A percentile compares a stretch with the other conserved stretches of the same genome.
These are phyloP conservation scores for Trypanosoma cruzi DNA, from an alignment of 208 protist species.

Conservation along the genomic window DNA sequence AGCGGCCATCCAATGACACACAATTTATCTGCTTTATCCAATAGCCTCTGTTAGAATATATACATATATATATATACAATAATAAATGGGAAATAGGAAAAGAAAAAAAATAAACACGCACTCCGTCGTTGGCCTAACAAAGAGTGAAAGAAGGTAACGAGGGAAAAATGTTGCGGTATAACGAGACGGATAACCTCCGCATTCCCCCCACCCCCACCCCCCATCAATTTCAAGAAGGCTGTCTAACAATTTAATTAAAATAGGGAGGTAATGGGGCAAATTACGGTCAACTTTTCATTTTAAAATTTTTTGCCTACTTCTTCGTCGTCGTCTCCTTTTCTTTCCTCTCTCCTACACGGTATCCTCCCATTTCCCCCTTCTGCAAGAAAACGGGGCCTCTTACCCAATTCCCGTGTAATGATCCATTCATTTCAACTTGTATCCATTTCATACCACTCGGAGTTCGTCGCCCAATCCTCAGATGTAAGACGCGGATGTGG, in stretches of 20 bases:
- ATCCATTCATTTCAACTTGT: conserved; percentile 1
- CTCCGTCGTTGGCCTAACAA: background rate
- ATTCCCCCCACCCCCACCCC: background rate
- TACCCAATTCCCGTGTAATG: background rate
- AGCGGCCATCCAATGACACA: background rate
- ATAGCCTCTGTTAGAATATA: no score
- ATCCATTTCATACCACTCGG: conserved; percentile 38
- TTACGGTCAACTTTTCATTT: no score
- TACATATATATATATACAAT: no score
- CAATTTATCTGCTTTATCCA: conserved; percentile 5
- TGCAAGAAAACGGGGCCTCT: no score
- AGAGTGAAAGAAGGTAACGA: background rate
- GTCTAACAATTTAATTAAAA: conserved; percentile 16
- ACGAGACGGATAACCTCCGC: no score
- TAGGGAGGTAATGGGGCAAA: background rate
- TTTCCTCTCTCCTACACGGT: background rate
- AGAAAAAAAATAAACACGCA: conserved; percentile 2
- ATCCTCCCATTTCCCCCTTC: background rate
- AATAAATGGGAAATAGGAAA: background rate
- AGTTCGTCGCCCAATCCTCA: conserved; percentile 43
- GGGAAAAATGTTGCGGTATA: background rate
- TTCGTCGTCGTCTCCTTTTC: background rate
- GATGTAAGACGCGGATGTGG: conserved; percentile 35
- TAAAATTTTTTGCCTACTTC: no score
- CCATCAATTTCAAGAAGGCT: background rate